Evolutionary conservation across 768 basidiomycete genomes (phyloP), one percentile per base, ranked within the genome.

Genomic region (Cyclocybe aegerita): DNA sequence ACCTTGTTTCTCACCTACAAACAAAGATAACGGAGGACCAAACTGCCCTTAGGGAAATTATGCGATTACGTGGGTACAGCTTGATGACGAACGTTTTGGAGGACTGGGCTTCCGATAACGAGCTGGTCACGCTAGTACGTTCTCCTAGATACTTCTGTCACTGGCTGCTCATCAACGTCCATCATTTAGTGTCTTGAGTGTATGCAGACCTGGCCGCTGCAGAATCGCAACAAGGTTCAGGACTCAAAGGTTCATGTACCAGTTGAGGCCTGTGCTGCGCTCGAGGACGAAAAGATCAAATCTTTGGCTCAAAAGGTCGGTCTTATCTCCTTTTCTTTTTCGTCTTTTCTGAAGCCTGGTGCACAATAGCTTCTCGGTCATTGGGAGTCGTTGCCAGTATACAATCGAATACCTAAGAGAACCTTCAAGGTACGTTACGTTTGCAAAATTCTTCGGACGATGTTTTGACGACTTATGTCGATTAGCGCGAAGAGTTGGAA

Each of bases 11-110:
- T 49, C 8, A 56, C n/a, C 41, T 29, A 17, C 23, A 39, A 2
- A 39, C 31, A 35, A 48, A 96, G 94, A 85, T 96, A 50, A 96
- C 96, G 2, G 83, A 88, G 35, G 92, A 96, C 53, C 78, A 82
- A 39, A 75, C 82, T 0, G 83, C 92, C 9, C 73, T 93, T 17
- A 78, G 91, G 30, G 85, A 93, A 64, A 77, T 98, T 42, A 88
- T 97, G 83, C 87, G 93, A 4, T 73, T 98, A 61, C 92, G 97
- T 63, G 95, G 95, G 2, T 90, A 95, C 65, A 90, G 87, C 68
- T 72, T 94, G 11, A 95, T 98, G 92, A 86, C 83, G 39, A 91
- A 89, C 61, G 77, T 98, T 35, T 70, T 98, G 30, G 82, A 88
- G 34, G 93, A 98, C 60, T 73, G 93, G 56, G 62, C 62, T 9